These are phyloP conservation scores for Rhizopogon rudus DNA, from an alignment of 768 basidiomycete genomes.

Conservation along the genomic window DNA sequence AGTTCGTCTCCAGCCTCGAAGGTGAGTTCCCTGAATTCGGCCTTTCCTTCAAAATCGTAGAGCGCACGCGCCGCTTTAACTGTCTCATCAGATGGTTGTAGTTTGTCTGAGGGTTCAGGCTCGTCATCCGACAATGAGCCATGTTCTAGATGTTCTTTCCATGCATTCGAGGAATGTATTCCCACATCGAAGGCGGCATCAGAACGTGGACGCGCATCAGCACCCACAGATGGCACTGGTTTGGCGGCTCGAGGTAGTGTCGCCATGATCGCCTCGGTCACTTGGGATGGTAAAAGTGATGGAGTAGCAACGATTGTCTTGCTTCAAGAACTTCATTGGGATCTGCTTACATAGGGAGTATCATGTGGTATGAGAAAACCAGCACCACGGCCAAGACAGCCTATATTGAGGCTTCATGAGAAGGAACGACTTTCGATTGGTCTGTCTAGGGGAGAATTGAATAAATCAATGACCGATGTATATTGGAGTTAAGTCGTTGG, in stretches of 20 bases:
- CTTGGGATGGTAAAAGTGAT: neutral
- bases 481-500: too few species aligned
- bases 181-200: slow-evolving; percentile 63
- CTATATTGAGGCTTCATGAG: neutral
- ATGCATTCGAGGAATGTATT: slow-evolving; percentile 72
- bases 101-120: slow-evolving; percentile 30
- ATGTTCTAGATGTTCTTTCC: slow-evolving; percentile 59
- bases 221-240: slow-evolving; percentile 15
- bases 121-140: slow-evolving; percentile 50
- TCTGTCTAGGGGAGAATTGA: too few species aligned
- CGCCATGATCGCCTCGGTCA: slow-evolving; percentile 23
- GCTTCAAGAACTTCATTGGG: too few species aligned
- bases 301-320: neutral
- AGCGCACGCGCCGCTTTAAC: slow-evolving; percentile 54
- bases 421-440: too few species aligned
- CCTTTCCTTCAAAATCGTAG: slow-evolving; percentile 71
- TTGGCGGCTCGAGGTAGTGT: slow-evolving; percentile 31
- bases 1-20: slow-evolving; percentile 68
- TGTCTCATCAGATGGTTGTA: slow-evolving; percentile 9
- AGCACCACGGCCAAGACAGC: neutral
- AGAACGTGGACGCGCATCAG: slow-evolving; percentile 24
- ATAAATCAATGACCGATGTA: too few species aligned
- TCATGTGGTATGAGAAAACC: neutral
- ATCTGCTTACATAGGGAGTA: neutral
- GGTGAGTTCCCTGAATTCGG: slow-evolving; percentile 66